These are phyloP conservation scores for Scheffersomyces stambukii DNA, from an alignment of 1,139 yeast genomes.

Conservation along the genomic window DNA sequence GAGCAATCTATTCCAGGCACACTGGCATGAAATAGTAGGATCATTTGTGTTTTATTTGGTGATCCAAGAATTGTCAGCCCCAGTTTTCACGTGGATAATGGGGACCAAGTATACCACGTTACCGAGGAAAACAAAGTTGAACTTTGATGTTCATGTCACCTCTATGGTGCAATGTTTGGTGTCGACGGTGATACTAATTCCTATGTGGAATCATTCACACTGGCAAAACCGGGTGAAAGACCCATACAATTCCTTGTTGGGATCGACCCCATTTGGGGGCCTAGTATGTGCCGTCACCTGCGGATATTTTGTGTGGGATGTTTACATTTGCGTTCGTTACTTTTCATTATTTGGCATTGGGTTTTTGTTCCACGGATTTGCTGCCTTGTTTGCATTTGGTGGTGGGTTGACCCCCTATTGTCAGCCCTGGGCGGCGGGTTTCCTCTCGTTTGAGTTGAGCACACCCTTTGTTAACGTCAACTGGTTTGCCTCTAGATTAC, in stretches of 20 bases:
- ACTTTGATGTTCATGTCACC: conserved; percentile 85
- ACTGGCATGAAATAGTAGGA: conserved; percentile 51
- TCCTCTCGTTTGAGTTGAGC: conserved; percentile 81
- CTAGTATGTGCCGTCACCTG: conserved; percentile 66
- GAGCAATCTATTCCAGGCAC: conserved; percentile 28
- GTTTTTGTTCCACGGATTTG: conserved; percentile 79
- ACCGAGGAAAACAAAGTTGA: conserved; percentile 47
- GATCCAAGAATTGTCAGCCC: conserved; percentile 41
- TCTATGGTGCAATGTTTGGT: conserved; percentile 77
- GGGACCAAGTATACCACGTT: conserved; percentile 48
- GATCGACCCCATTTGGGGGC: conserved; percentile 70
- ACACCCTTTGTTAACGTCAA: conserved; percentile 91
- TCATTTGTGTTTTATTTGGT: conserved; percentile 36
- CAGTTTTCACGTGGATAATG: conserved; percentile 25
- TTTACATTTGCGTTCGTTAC: conserved; percentile 58
- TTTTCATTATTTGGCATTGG: conserved; percentile 72
- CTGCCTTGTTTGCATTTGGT: conserved; percentile 71
- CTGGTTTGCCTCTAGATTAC: conserved; percentile 82
- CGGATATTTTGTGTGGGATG: conserved; percentile 95
- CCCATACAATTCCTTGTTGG: conserved; percentile 46
- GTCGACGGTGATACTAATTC: conserved; percentile 51
- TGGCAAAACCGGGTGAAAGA: conserved; percentile 43
- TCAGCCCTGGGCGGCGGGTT: conserved; percentile 78
- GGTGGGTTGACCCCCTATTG: conserved; percentile 48
- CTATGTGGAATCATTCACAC: conserved; percentile 53